Percentiles rank a stretch among this genome's conserved stretches.
Conservation (phyloP, 257 asterid genomes). For the Nicotiana tomentosiformis region DNA sequence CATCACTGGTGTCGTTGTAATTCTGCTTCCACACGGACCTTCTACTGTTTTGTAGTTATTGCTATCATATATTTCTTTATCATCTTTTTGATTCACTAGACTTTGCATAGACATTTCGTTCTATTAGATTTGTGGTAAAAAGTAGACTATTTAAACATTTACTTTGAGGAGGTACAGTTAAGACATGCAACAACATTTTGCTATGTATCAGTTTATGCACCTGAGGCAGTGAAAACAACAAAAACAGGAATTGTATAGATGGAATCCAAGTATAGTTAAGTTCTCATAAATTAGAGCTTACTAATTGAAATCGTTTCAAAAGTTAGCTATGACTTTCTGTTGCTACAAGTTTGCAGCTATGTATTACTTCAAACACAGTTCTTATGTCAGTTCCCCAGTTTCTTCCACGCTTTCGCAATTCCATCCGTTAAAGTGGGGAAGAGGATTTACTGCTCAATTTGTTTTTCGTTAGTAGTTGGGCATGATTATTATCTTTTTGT, state of each 20-base stretch:
- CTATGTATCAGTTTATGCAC: background rate
- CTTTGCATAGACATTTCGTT: background rate
- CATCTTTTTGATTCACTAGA: background rate
- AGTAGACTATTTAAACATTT: background rate
- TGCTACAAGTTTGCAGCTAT: background rate
- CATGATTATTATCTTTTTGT: too few relatives aligned
- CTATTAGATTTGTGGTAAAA: background rate
- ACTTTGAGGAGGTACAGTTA: too few relatives aligned
- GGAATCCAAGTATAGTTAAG: background rate
- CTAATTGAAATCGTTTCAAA: background rate
- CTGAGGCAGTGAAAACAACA: background rate
- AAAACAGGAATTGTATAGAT: background rate
- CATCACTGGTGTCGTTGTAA: background rate
- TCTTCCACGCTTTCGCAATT: background rate
- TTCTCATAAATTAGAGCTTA: background rate
- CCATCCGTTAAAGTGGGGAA: too few relatives aligned
- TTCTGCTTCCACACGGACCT: background rate
- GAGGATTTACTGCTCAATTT: too few relatives aligned
- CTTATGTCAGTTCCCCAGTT: background rate
- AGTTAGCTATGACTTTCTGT: background rate
- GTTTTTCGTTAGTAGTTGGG: too few relatives aligned
- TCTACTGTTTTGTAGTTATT: too few relatives aligned
- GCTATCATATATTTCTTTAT: background rate
- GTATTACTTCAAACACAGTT: background rate
- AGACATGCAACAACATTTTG: too few relatives aligned